Evolutionary conservation across 2,329 filamentous ascomycete species (phyloP), one percentile per base, ranked within the genome.

Genomic region (Colletotrichum truncatum): DNA sequence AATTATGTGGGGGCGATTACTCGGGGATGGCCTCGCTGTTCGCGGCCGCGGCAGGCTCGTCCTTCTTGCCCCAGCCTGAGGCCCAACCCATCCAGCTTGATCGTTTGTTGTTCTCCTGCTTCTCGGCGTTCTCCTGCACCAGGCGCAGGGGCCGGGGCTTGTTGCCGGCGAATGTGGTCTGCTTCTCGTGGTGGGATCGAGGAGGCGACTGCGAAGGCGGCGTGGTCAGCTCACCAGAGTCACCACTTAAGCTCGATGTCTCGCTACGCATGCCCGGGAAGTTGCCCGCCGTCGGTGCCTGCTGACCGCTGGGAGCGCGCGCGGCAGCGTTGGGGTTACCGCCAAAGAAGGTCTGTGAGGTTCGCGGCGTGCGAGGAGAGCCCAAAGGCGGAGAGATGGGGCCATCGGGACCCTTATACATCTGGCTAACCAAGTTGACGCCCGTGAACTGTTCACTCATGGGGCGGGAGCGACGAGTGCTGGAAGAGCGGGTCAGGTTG

Each of bases 101-200:
- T 49, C 89, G 81, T 80, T 90, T 91, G 72, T 85, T 85, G 30
- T 73, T 76, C 55, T 81, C 77, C 18, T 76, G 75, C 71, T 84
- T 82, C 53, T 87, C 86, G 21, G 79, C 76, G 69, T 91, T 91
- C 80, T 97, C 93, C 78, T 96, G 92, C 48, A 98, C 94, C 28
- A 99, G 84, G 14, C 95, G 87, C 69, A 99, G 82, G 6, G 95
- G 95, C 34, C 94, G 87, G 64, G 97, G 89, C 78, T 96, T 96
- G 73, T 90, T 91, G 45, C 88, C 87, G 60, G 87, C 80, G 68
- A 87, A 87, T 2, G 85, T 88, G 36, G 84, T 87, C 64, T 82
- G 81, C 76, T 87, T 87, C 72, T 89, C 84, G 65, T 78, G 77
- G 66, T 83, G 80, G 26, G 78, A 77, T 48, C 76, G 75, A 10